phyloP scores from a whole-genome alignment of 2,329 filamentous ascomycete species.

The Apiospora saccharicola region DNA sequence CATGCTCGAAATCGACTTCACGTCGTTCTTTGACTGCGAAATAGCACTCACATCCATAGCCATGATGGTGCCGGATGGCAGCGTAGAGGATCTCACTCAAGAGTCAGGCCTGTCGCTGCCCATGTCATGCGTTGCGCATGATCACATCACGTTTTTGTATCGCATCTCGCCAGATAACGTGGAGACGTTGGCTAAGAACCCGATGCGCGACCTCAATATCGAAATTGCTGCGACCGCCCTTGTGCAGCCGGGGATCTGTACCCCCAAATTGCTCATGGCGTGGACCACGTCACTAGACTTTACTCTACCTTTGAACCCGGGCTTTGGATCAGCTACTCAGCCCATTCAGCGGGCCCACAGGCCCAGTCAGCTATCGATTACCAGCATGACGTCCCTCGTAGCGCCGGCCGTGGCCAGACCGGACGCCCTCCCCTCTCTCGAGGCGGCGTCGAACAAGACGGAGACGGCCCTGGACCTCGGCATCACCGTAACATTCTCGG shows the following conservation, averaged over 20 bases:
- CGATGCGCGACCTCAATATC: conserved; percentile 63
- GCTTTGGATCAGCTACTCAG: conserved; percentile 63
- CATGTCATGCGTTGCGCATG: conserved; percentile 71
- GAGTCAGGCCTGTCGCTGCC: conserved; percentile 60
- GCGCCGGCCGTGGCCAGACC: conserved; percentile 65
- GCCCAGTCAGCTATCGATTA: conserved; percentile 70
- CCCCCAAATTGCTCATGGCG: conserved; percentile 67
- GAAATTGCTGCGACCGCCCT: conserved; percentile 66
- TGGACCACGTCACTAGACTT: conserved; percentile 78
- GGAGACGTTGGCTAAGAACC: conserved; percentile 54
- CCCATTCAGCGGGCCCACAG: conserved; percentile 68
- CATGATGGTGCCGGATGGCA: conserved; percentile 64
- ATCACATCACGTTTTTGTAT: conserved; percentile 80
- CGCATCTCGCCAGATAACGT: conserved; percentile 62
- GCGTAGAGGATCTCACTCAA: conserved; percentile 64
- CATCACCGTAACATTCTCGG: conserved; percentile 78
- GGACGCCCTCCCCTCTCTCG: conserved; percentile 66
- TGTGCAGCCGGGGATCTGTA: conserved; percentile 63
- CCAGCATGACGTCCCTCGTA: conserved; percentile 61
- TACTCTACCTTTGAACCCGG: conserved; percentile 68
- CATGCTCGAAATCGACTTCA: conserved; percentile 77
- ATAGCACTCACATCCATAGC: conserved; percentile 67
- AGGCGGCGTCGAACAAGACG: conserved; percentile 54
- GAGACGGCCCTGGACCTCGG: conserved; percentile 67
- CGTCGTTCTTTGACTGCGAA: conserved; percentile 72